phyloP scores from a whole-genome alignment of 1,284 basidiomycete genomes.

The Agroathelia rolfsii region DNA sequence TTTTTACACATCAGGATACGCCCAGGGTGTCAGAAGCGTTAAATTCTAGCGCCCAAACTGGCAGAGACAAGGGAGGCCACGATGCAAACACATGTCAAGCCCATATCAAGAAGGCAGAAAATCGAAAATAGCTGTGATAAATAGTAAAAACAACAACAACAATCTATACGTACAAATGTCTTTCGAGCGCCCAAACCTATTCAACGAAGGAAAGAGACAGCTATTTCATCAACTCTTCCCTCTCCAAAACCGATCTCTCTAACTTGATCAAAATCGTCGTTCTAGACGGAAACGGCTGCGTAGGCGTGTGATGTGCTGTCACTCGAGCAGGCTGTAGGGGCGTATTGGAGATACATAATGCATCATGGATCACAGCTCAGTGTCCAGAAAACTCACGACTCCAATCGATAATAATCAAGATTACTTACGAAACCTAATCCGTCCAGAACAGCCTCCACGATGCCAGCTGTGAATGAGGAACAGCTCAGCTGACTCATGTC shows the following conservation, averaged over 20 bases:
- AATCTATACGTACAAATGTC: no score
- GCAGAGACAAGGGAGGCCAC: no score
- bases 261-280: slow-evolving; percentile 93
- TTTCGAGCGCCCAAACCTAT: no score
- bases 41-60: no score
- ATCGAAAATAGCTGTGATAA: no score
- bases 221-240: slow-evolving; percentile 72
- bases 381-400: slow-evolving; percentile 8
- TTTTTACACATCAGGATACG: no score
- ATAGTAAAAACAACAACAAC: no score
- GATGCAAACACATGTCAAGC: no score
- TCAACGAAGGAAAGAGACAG: no score
- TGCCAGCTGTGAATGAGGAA: slow-evolving; percentile 92
- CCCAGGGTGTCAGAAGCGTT: no score
- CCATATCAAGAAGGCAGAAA: no score
- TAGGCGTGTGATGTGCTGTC: slow-evolving; percentile 91
- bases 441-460: slow-evolving; percentile 95
- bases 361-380: slow-evolving; percentile 5
- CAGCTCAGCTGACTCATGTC: slow-evolving; percentile 93
- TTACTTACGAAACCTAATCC: slow-evolving; percentile 86
- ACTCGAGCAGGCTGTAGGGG: slow-evolving; percentile 80
- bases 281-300: slow-evolving; percentile 68
- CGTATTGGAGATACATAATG: slow-evolving; percentile 7
- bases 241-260: slow-evolving; percentile 80
- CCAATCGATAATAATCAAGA: slow-evolving; percentile 5